Evolutionary conservation across 306 rosid genomes (phyloP), one percentile per base, ranked within the genome.

Genomic region (Gillenia trifoliata): DNA sequence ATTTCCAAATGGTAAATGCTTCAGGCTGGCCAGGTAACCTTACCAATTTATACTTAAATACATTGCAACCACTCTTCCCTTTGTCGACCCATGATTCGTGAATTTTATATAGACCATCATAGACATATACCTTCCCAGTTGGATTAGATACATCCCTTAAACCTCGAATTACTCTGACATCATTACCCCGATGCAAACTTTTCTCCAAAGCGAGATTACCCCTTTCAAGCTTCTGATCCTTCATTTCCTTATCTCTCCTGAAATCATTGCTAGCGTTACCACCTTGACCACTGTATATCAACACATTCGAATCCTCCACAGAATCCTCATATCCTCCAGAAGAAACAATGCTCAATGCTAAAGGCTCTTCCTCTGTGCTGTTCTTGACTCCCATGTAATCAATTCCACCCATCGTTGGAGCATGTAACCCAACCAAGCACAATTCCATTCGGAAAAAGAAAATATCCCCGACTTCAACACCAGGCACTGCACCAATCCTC

Each of bases 171-270:
- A 93, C 98, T 83, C 98, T 85, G 56, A 93, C 91, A 11, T 86
- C 93, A 63, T 91, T 91, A 57, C 89, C 93, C 56, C 88, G 83
- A 75, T 86, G 96, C 79, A 83, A 66, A 78, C 96, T 91, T 76
- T 88, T 91, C 71, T 91, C 97, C 81, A 93, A 67, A 28, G 98
- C 98, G 64, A 93, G 98, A 83, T 93, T 93, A 56, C 98, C 98
- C 84, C 97, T 91, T 89, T 93, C 98, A 50, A 93, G 98, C 86
- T 93, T 93, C 78, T 93, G 98, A 81, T 93, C 98, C 59, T 80
- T 85, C 47, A 70, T 86, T 85, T 88, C 96, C 75, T 85, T 87
- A 5, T 87, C 92, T 23, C 45, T 86, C 79, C 88, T 80, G 71
- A 63, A 56, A 72, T 72, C 75, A 5, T 72, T 72, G 54, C 70